Percentiles rank a stretch among this genome's conserved stretches.
These are phyloP conservation scores for Melanomma pulvis-pyrius DNA, from an alignment of 495 filamentous ascomycete species.

Conservation along the genomic window DNA sequence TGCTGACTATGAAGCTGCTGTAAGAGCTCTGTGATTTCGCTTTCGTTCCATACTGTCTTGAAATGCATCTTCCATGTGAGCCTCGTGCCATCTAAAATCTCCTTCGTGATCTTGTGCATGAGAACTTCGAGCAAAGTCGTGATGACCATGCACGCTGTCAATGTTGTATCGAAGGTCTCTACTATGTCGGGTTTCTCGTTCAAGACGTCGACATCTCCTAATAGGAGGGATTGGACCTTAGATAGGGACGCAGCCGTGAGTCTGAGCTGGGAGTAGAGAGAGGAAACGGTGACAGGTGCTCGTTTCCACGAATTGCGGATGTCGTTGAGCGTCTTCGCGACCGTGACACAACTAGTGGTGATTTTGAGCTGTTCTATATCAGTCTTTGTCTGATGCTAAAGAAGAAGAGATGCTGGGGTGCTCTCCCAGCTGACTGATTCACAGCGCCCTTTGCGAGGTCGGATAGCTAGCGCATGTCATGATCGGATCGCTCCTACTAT, in stretches of 20 bases:
- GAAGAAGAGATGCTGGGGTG: too few species aligned
- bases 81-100: neutral
- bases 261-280: constrained; percentile 4
- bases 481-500: too few species aligned
- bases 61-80: constrained; percentile 3
- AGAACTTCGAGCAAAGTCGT: neutral
- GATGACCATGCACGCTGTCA: constrained; percentile 11
- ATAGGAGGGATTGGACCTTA: constrained; percentile 8
- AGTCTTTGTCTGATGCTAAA: too few species aligned
- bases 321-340: constrained; percentile 9
- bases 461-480: too few species aligned
- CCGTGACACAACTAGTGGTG: constrained; percentile 11
- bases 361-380: constrained; percentile 1
- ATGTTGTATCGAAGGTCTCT: constrained; percentile 1
- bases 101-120: constrained; percentile 5
- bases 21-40: constrained; percentile 5
- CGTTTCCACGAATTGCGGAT: constrained; percentile 7
- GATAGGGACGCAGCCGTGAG: constrained; percentile 5
- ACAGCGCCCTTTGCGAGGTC: too few species aligned
- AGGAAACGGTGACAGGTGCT: constrained; percentile 5
- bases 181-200: neutral
- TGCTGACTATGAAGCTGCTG: constrained; percentile 11
- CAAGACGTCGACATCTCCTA: neutral
- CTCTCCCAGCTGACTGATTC: too few species aligned
- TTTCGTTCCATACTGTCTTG: constrained; percentile 22